Conservation (phyloP, 2,329 filamentous ascomycete genomes). For the Clarireedia monteithiana region DNA sequence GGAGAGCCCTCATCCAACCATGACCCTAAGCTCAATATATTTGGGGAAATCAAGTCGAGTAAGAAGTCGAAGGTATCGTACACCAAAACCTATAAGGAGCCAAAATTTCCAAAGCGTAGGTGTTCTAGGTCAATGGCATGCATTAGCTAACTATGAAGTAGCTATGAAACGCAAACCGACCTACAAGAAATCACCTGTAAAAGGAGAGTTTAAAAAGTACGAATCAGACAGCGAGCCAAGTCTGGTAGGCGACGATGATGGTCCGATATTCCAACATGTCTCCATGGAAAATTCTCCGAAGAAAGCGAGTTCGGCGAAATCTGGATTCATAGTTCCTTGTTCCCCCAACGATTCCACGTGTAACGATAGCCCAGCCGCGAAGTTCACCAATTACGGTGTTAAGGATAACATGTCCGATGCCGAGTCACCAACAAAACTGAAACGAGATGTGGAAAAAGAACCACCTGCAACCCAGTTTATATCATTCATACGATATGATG, state of each 20-base stretch:
- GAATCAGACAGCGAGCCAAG: constrained; percentile 1
- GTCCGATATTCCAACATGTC: background rate
- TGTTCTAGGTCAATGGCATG: background rate
- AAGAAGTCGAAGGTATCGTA: constrained; percentile 10
- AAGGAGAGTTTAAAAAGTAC: background rate
- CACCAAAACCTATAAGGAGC: background rate
- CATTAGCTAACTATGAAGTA: constrained; percentile 2
- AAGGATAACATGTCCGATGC: background rate
- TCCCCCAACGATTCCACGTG: background rate
- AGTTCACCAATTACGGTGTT: background rate
- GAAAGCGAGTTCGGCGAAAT: background rate
- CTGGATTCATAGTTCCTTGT: background rate
- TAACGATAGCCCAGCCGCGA: background rate
- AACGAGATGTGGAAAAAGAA: background rate
- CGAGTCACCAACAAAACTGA: background rate
- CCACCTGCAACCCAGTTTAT: background rate
- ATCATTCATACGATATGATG: constrained; percentile 1
- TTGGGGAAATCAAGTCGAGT: constrained; percentile 11
- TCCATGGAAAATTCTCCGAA: background rate
- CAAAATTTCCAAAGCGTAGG: background rate
- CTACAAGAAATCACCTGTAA: constrained; percentile 2
- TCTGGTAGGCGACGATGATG: background rate
- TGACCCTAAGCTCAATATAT: constrained; percentile 13
- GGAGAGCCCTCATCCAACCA: constrained; percentile 6
- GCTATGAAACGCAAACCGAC: background rate